Evolutionary conservation across 228 moss, liverwort and hornwort species (phyloP), one percentile per base, ranked within the genome.

Genomic region (Sphagnum magellanicum): DNA sequence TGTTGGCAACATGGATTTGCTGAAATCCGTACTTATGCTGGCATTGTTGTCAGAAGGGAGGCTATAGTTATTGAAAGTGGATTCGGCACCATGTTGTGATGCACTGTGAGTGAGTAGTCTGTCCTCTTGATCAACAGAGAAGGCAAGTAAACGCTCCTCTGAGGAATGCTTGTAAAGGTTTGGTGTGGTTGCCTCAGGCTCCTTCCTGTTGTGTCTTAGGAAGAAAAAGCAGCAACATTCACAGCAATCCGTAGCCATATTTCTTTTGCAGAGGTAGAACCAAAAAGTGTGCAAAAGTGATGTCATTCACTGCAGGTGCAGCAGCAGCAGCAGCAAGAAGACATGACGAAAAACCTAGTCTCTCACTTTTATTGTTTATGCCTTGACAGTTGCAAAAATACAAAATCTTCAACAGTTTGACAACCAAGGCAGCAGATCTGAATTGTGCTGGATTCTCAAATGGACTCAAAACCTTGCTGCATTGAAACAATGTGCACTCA

Each of bases 161-260:
- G 89, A 82, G 49, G 80, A 76, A 14, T 72, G 75, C 65, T 76
- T 81, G 49, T 77, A 79, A 66, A 84, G 72, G 57, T 73, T 7
- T 14, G 70, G 73, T 49, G 73, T 58, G 48, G 52, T 71, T 13
- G 81, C 75, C 69, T 77, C 69, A 16, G 51, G 53, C 49, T 78
- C 75, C 74, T 77, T 91, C 60, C 76, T 75, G 71, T 67, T 81
- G 53, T 76, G 65, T 66, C 84, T 89, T 49, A 71, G 78, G 72
- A 82, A 81, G 47, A 79, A 68, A 71, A 92, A 89, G 73, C 88
- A 86, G 84, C 95, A 96, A n/a, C 79, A 32, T 32, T 32, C 79
- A 77, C 82, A 79, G 77, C 87, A 92, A 71, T 81, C 67, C 60
- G 77, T 73, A 61, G 81, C 84, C 78, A 89, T 82, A 74, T 16